phyloP scores from a whole-genome alignment of 371 early-diverging fungal species.

The Globomyces sp. region DNA sequence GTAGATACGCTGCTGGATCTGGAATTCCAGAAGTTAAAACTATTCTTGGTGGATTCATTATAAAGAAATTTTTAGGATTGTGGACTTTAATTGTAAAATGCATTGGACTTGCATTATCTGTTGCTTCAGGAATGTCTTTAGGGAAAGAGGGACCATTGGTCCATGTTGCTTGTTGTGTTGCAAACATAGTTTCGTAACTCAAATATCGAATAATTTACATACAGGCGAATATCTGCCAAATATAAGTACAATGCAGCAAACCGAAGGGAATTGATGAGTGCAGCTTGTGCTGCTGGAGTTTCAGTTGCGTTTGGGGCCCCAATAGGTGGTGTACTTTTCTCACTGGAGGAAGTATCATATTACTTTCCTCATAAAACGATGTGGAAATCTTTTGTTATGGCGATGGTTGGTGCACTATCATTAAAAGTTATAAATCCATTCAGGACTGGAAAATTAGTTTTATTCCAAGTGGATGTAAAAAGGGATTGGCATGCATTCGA shows the following conservation, averaged over 20 bases:
- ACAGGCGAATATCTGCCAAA: conserved; percentile 74
- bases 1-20: conserved; percentile 40
- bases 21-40: conserved; percentile 53
- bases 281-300: conserved; percentile 92
- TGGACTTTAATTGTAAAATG: conserved; percentile 76
- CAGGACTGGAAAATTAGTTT: conserved; percentile 87
- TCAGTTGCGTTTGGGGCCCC: conserved; percentile 96
- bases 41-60: conserved; percentile 50
- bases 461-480: conserved; percentile 92
- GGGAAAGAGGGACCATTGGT: conserved; percentile 97
- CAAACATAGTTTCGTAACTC: conserved; percentile 64
- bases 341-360: conserved; percentile 93
- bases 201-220: no score
- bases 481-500: conserved; percentile 92
- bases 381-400: conserved; percentile 93
- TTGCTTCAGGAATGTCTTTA: conserved; percentile 85
- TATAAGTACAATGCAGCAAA: conserved; percentile 68
- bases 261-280: conserved; percentile 48
- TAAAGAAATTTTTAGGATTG: conserved; percentile 83
- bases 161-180: conserved; percentile 92
- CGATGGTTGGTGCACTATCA: conserved; percentile 85
- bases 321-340: conserved; percentile 91
- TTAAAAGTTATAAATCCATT: conserved; percentile 83
- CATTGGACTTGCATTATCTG: conserved; percentile 41
- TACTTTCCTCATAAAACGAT: conserved; percentile 93